phyloP scores from a whole-genome alignment of 2,329 filamentous ascomycete genomes.

The Amylocarpus encephaloides region DNA sequence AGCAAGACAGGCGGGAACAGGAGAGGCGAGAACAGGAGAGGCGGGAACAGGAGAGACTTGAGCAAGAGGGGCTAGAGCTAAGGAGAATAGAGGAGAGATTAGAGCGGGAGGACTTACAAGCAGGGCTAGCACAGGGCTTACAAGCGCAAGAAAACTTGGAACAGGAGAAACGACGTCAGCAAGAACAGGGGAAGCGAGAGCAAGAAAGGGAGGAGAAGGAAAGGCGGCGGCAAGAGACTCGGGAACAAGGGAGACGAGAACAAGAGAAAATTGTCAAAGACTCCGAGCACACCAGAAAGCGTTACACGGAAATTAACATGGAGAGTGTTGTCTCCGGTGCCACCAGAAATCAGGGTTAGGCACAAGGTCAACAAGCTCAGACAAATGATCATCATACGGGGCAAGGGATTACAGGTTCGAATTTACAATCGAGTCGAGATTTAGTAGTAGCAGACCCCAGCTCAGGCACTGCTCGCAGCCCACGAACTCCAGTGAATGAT shows the following conservation, averaged over 20 bases:
- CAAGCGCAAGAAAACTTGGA: constrained; percentile 9
- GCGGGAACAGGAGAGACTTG: background rate
- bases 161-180: background rate
- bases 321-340: too few species aligned
- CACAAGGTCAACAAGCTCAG: background rate
- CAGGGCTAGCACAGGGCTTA: background rate
- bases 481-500: too few species aligned
- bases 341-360: background rate
- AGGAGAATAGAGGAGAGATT: background rate
- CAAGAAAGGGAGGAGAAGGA: constrained; percentile 4
- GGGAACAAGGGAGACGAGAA: constrained; percentile 2
- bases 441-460: too few species aligned
- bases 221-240: background rate
- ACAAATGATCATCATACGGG: too few species aligned
- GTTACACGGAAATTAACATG: background rate
- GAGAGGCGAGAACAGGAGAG: background rate
- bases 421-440: too few species aligned
- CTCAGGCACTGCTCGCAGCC: too few species aligned
- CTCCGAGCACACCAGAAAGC: background rate
- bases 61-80: background rate
- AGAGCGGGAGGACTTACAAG: background rate
- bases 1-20: too few species aligned
- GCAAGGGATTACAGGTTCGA: too few species aligned
- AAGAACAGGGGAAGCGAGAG: background rate
- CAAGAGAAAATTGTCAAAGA: background rate